Conservation (phyloP, 2,329 filamentous ascomycete species). For the Keithomyces neogunnii region DNA sequence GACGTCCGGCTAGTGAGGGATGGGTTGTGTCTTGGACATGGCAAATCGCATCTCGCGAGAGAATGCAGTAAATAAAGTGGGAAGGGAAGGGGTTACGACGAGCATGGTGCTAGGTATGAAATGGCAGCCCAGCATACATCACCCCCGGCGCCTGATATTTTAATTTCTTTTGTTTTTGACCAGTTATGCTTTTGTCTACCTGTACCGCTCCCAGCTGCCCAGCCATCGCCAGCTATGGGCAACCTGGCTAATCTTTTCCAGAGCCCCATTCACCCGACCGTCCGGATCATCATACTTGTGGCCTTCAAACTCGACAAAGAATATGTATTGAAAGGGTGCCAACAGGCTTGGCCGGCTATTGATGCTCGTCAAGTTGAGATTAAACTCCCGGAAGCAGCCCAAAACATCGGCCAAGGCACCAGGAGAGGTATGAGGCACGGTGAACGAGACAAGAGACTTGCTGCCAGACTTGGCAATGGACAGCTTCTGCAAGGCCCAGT, state of each 20-base stretch:
- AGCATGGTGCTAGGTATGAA: no score
- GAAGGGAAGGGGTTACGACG: no score
- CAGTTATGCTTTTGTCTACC: constrained; percentile 10
- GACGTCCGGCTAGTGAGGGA: no score
- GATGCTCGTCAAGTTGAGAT: constrained; percentile 83
- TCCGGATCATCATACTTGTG: constrained; percentile 41
- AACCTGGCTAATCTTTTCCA: constrained; percentile 48
- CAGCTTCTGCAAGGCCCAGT: constrained; percentile 18
- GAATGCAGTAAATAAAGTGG: no score
- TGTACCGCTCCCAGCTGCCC: constrained; percentile 52
- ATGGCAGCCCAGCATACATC: no score
- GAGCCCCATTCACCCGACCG: constrained; percentile 49
- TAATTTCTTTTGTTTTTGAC: neutral
- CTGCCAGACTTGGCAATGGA: constrained; percentile 21
- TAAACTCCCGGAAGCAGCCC: constrained; percentile 63
- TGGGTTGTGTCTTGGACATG: no score
- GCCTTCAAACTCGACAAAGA: constrained; percentile 85
- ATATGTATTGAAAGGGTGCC: constrained; percentile 81
- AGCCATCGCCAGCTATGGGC: constrained; percentile 60
- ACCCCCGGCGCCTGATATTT: neutral
- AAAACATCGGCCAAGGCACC: constrained; percentile 80
- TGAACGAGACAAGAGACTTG: constrained; percentile 79
- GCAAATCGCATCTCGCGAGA: no score
- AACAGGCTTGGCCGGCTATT: constrained; percentile 73
- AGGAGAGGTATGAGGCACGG: constrained; percentile 64